Evolutionary conservation across 1,139 yeast species (phyloP).

Genomic region (Blastobotrys buckinghamii): DNA sequence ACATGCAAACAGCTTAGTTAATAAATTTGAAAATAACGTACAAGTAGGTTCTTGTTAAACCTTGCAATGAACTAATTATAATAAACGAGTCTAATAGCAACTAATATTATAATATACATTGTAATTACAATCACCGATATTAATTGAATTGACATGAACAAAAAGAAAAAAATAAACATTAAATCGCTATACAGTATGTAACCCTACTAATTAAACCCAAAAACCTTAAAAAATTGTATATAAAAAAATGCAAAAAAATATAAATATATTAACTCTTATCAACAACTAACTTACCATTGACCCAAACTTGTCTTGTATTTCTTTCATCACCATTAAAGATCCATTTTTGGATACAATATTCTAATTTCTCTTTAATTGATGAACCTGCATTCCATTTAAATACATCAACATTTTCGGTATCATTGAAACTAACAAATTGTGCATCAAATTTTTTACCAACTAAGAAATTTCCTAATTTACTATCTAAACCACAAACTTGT

Average conservation of each 20-base stretch:
- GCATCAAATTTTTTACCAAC: constrained; percentile 80
- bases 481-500: constrained; percentile 54
- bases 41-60: too few species aligned
- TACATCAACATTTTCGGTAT: constrained; percentile 53
- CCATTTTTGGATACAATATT: constrained; percentile 74
- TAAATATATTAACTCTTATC: neutral
- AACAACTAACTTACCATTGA: constrained; percentile 49
- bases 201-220: neutral
- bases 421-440: constrained; percentile 62
- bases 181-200: too few species aligned
- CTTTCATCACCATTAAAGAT: constrained; percentile 93
- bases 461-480: constrained; percentile 62
- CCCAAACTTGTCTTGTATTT: constrained; percentile 76
- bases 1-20: too few species aligned
- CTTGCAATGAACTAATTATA: too few species aligned
- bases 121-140: too few species aligned
- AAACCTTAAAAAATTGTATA: neutral
- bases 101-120: too few species aligned
- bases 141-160: too few species aligned
- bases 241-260: neutral
- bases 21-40: too few species aligned
- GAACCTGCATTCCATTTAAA: constrained; percentile 39
- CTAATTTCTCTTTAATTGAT: constrained; percentile 20
- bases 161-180: too few species aligned
- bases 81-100: too few species aligned